These are phyloP conservation scores for Phytophthora sansomeana DNA, from an alignment of 352 stramenopile genomes.

Conservation along the genomic window DNA sequence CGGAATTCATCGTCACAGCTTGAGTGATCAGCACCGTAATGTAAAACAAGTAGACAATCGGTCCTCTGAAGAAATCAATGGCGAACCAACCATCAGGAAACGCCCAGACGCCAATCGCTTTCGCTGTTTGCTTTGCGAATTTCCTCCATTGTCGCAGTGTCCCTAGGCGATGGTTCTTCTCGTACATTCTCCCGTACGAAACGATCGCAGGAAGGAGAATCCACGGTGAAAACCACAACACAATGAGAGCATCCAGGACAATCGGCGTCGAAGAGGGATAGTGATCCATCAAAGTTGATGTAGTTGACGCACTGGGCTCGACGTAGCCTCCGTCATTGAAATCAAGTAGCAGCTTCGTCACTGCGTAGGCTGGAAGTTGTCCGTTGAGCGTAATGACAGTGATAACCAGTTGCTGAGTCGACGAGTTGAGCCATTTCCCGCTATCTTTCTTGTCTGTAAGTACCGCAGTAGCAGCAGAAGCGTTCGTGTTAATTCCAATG, in stretches of 20 bases:
- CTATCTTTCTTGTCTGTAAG: constrained; percentile 36
- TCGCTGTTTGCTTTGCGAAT: constrained; percentile 27
- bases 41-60: constrained; percentile 52
- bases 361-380: constrained; percentile 45
- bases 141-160: constrained; percentile 13
- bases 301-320: constrained; percentile 36
- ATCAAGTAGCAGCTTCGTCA: constrained; percentile 44
- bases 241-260: constrained; percentile 26
- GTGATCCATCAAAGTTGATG: constrained; percentile 27
- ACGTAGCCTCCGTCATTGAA: constrained; percentile 52
- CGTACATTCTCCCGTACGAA: constrained; percentile 14
- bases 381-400: constrained; percentile 59
- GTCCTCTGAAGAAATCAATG: constrained; percentile 35
- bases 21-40: constrained; percentile 51
- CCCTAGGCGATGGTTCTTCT: constrained; percentile 18
- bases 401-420: constrained; percentile 44
- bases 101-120: constrained; percentile 43
- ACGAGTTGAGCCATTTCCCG: constrained; percentile 43
- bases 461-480: constrained; percentile 19
- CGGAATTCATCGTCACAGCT: constrained; percentile 34
- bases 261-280: constrained; percentile 25
- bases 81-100: constrained; percentile 42
- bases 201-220: constrained; percentile 27
- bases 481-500: constrained; percentile 44
- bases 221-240: constrained; percentile 40